These are phyloP conservation scores for Corymbia citriodora DNA, from an alignment of 441 rosid genomes.

Conservation along the genomic window DNA sequence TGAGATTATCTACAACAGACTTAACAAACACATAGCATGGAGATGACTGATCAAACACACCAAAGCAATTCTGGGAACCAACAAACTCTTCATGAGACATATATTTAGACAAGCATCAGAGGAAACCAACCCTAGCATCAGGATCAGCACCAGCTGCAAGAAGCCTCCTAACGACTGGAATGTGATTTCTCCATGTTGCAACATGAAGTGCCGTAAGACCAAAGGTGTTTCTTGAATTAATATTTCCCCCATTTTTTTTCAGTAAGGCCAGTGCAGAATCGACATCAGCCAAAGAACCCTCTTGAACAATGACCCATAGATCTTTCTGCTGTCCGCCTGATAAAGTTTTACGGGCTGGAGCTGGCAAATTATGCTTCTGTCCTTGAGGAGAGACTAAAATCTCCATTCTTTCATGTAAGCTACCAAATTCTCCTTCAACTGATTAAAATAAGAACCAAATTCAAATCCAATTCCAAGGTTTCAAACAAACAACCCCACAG, in stretches of 20 bases:
- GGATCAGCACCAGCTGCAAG: constrained; percentile 97
- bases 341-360: constrained; percentile 39
- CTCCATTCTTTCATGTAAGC: constrained; percentile 35
- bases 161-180: constrained; percentile 88
- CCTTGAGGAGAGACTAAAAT: constrained; percentile 51
- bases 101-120: constrained; percentile 5
- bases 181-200: constrained; percentile 95
- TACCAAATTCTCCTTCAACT: background rate
- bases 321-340: constrained; percentile 48
- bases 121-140: constrained; percentile 75
- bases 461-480: background rate
- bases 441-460: background rate
- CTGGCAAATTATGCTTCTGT: constrained; percentile 49
- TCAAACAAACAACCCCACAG: background rate
- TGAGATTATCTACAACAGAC: background rate
- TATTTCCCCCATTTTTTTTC: constrained; percentile 83
- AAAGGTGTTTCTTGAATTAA: constrained; percentile 66
- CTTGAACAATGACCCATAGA: constrained; percentile 71
- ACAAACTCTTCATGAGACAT: background rate
- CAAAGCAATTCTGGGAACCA: background rate
- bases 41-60: background rate
- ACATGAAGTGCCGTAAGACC: constrained; percentile 91
- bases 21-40: background rate
- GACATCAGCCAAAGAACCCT: constrained; percentile 84
- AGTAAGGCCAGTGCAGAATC: constrained; percentile 57